These are phyloP conservation scores for Penium margaritaceum DNA, from an alignment of 139 green algal genomes.

Conservation along the genomic window DNA sequence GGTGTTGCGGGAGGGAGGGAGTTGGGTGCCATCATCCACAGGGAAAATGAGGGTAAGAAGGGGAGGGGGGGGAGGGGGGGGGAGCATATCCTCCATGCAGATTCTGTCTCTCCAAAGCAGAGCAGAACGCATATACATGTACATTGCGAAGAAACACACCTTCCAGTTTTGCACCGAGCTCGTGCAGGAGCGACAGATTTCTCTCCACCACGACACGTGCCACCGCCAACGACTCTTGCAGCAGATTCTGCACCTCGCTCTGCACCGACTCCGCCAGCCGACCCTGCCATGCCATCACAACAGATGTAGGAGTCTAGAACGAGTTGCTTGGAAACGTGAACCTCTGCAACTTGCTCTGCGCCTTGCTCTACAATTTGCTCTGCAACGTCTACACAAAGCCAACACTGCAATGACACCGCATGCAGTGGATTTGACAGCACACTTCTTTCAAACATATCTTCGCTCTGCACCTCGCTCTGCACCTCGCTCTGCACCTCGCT, in stretches of 20 bases:
- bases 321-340: background rate
- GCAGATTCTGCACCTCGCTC: slow-evolving; percentile 60
- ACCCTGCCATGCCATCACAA: slow-evolving; percentile 12
- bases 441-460: background rate
- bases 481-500: too few species aligned
- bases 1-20: background rate
- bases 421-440: background rate
- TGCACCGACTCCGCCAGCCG: slow-evolving; percentile 52
- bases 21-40: background rate
- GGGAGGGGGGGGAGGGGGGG: background rate
- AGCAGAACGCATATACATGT: background rate
- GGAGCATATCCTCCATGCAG: background rate
- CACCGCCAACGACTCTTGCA: slow-evolving; percentile 61
- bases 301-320: background rate
- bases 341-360: background rate
- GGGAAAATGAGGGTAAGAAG: background rate
- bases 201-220: slow-evolving; percentile 56
- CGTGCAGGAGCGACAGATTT: slow-evolving; percentile 49
- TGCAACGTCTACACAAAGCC: too few species aligned
- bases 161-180: slow-evolving; percentile 21
- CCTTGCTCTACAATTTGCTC: too few species aligned
- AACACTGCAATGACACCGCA: background rate
- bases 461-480: background rate
- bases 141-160: slow-evolving; percentile 10
- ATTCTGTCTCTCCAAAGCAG: background rate